Evolutionary conservation across 352 stramenopile species (phyloP).

Genomic region (Phytophthora melonis): DNA sequence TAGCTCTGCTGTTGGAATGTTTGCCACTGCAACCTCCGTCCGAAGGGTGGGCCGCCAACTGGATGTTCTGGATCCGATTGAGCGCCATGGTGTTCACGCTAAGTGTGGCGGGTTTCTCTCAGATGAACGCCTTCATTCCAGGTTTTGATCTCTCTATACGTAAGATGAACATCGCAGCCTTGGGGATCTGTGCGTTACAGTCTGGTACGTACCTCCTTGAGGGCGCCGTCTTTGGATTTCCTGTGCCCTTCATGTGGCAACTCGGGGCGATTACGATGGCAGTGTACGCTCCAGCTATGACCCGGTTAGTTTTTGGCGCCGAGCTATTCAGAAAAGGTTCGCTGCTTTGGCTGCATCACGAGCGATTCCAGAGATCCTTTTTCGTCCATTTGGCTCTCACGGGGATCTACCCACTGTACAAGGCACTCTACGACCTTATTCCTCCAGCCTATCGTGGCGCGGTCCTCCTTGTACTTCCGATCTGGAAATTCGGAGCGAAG

Average conservation of each 20-base stretch:
- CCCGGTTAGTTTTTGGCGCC: constrained; percentile 11
- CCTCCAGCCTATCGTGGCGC: constrained; percentile 8
- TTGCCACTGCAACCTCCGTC: constrained; percentile 9
- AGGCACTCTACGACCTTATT: constrained; percentile 28
- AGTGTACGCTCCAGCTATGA: constrained; percentile 11
- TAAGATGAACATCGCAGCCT: constrained; percentile 12
- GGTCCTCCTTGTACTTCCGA: constrained; percentile 15
- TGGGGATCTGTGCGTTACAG: constrained; percentile 12
- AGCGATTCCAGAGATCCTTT: constrained; percentile 18
- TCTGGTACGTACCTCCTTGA: constrained; percentile 16
- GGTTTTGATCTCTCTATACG: constrained; percentile 5
- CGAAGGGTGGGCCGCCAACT: constrained; percentile 20
- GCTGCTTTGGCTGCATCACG: constrained; percentile 4
- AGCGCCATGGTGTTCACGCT: constrained; percentile 17
- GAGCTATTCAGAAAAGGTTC: constrained; percentile 18
- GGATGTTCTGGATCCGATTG: constrained; percentile 18
- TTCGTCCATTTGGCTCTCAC: constrained; percentile 18
- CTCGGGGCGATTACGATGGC: constrained; percentile 21
- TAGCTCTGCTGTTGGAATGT: constrained; percentile 4
- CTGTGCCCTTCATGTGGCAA: constrained; percentile 33
- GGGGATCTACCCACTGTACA: constrained; percentile 32
- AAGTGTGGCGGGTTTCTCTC: constrained; percentile 14
- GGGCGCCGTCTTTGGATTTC: constrained; percentile 18
- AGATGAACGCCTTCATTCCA: constrained; percentile 29
- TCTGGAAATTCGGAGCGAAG: constrained; percentile 33